Percentiles rank a stretch among this genome's conserved stretches.
These are phyloP conservation scores for Xylariaceae sp. DNA, from an alignment of 2,329 filamentous ascomycete species.

Conservation along the genomic window DNA sequence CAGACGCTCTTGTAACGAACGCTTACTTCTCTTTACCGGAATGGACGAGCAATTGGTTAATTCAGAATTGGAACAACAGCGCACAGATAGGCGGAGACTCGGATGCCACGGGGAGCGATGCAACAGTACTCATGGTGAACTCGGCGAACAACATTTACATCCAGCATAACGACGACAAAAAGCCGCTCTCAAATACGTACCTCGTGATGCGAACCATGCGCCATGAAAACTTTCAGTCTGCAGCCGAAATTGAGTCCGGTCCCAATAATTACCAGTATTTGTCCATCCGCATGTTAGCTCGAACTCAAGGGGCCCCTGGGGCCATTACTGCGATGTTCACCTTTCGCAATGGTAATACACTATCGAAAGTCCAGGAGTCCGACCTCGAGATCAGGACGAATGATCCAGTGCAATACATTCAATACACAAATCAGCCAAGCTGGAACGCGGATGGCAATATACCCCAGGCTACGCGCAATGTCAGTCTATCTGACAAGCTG, in stretches of 20 bases:
- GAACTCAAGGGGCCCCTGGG: constrained; percentile 54
- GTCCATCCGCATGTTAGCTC: constrained; percentile 58
- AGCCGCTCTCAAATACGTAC: constrained; percentile 48
- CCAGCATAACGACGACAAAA: constrained; percentile 46
- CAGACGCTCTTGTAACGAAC: constrained; percentile 38
- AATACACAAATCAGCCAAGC: constrained; percentile 61
- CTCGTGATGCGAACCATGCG: constrained; percentile 57
- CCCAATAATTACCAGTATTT: constrained; percentile 45
- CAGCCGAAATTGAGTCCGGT: constrained; percentile 54
- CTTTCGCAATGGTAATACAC: constrained; percentile 44
- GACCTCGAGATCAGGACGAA: constrained; percentile 51
- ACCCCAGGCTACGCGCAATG: constrained; percentile 49
- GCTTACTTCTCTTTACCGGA: constrained; percentile 40
- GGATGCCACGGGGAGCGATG: constrained; percentile 40
- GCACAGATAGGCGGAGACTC: constrained; percentile 33
- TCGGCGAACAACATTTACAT: constrained; percentile 53
- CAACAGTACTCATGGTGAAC: constrained; percentile 48
- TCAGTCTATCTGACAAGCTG: constrained; percentile 44
- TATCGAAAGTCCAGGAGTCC: constrained; percentile 45
- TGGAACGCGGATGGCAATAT: constrained; percentile 51
- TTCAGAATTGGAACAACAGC: constrained; percentile 48
- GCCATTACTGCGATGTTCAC: constrained; percentile 61
- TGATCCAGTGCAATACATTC: constrained; percentile 45
- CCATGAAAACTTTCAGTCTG: constrained; percentile 52
- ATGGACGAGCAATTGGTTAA: constrained; percentile 43